phyloP scores from a whole-genome alignment of 805 yeast species.

The Martiniozyma abietophila region DNA sequence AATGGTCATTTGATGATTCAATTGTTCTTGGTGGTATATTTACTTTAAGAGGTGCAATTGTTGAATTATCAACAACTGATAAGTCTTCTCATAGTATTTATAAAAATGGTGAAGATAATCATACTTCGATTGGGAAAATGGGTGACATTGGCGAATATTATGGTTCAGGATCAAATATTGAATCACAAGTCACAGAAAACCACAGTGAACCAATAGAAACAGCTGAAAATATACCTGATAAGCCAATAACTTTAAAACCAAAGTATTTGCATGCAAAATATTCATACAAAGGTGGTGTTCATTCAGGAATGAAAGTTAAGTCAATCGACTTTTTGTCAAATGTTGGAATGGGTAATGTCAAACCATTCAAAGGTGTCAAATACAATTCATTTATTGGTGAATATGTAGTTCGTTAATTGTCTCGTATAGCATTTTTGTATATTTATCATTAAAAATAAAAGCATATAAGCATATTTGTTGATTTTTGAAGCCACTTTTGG shows the following conservation, averaged over 20 bases:
- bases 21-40: conserved; percentile 10
- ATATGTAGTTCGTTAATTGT: conserved; percentile 34
- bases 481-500: too few relatives aligned
- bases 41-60: conserved; percentile 10
- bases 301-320: conserved; percentile 68
- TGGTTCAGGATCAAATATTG: too few relatives aligned
- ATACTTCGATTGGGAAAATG: too few relatives aligned
- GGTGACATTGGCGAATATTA: too few relatives aligned
- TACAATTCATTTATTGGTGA: conserved; percentile 62
- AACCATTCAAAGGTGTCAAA: conserved; percentile 88
- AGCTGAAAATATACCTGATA: neutral
- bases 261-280: conserved; percentile 42
- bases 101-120: too few relatives aligned
- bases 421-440: too few relatives aligned
- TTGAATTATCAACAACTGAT: neutral
- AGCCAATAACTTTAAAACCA: conserved; percentile 25
- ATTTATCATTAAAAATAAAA: too few relatives aligned
- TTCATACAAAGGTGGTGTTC: conserved; percentile 55
- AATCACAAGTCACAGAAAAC: neutral
- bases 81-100: too few relatives aligned
- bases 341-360: conserved; percentile 41
- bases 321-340: conserved; percentile 52
- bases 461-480: neutral
- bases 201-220: neutral
- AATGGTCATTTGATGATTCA: conserved; percentile 16